Conservation (phyloP, 2,329 filamentous ascomycete species). For the Colletotrichum tamarilloi region DNA sequence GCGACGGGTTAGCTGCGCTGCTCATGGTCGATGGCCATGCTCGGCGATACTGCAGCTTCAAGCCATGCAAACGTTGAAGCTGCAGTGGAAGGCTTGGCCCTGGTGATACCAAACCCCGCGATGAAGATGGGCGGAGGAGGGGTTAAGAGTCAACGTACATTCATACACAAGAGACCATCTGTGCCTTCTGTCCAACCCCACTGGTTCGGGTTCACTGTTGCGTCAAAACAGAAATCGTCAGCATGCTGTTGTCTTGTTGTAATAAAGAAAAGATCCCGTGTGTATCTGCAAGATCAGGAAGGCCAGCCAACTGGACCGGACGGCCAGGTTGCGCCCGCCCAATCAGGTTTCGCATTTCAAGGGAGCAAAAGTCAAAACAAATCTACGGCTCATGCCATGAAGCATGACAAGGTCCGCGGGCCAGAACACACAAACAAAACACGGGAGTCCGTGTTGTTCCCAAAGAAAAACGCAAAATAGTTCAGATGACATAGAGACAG, state of each 20-base stretch:
- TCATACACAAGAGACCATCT: conserved; percentile 60
- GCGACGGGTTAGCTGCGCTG: neutral
- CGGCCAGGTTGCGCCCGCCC: neutral
- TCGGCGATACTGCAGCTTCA: neutral
- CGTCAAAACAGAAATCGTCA: conserved; percentile 16
- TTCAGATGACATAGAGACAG: conserved; percentile 15
- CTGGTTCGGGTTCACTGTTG: conserved; percentile 65
- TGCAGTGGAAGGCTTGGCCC: neutral
- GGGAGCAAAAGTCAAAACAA: conserved; percentile 28
- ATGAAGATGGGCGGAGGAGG: conserved; percentile 6
- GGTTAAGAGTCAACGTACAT: conserved; percentile 52
- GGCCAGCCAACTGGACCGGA: neutral
- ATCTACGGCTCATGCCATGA: neutral
- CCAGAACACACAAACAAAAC: conserved; percentile 12
- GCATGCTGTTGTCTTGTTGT: neutral
- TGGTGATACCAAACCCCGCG: conserved; percentile 16
- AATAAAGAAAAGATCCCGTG: neutral
- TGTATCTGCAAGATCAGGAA: neutral
- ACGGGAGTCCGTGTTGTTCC: conserved; percentile 23
- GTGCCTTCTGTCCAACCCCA: conserved; percentile 57
- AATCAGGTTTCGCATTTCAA: conserved; percentile 30
- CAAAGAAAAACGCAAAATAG: neutral
- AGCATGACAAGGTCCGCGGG: conserved; percentile 1
- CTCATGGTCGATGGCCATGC: neutral
- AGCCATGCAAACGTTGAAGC: neutral